Evolutionary conservation across 208 protist species (phyloP).

Genomic region (Leishmania gerbilli): DNA sequence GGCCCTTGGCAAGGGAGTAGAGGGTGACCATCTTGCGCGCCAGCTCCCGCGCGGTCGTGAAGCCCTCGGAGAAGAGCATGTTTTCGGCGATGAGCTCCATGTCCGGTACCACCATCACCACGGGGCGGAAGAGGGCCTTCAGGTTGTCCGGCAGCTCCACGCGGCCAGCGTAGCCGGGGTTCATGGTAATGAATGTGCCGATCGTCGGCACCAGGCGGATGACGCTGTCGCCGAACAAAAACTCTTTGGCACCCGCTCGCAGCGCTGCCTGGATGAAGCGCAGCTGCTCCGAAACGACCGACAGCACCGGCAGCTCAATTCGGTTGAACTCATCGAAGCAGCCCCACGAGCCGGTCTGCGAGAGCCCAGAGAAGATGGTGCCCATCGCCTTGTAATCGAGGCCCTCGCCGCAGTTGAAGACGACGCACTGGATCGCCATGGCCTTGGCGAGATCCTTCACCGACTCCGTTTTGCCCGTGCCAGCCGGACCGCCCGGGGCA

Average conservation of each 20-base stretch:
- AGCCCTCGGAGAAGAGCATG: slow-evolving; percentile 99
- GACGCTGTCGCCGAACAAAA: slow-evolving; percentile 91
- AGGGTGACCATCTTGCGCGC: slow-evolving; percentile 99
- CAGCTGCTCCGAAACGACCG: slow-evolving; percentile 98
- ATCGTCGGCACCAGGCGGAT: slow-evolving; percentile 93
- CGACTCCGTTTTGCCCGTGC: slow-evolving; percentile 98
- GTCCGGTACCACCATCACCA: slow-evolving; percentile 99
- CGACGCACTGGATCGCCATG: slow-evolving; percentile 96
- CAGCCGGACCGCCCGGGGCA: slow-evolving; percentile 94
- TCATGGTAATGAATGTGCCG: slow-evolving; percentile 99
- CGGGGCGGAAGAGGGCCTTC: slow-evolving; percentile 99
- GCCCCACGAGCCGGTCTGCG: slow-evolving; percentile 97
- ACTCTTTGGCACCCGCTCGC: slow-evolving; percentile 77
- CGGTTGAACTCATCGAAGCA: slow-evolving; percentile 99
- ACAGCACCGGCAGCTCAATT: slow-evolving; percentile 98
- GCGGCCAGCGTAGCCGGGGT: slow-evolving; percentile 99
- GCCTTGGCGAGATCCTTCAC: slow-evolving; percentile 99
- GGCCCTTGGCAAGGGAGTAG: slow-evolving; percentile 97
- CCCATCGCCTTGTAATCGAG: slow-evolving; percentile 99
- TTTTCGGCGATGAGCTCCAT: slow-evolving; percentile 99
- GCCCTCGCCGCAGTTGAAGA: slow-evolving; percentile 99
- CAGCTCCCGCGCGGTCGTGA: slow-evolving; percentile 94
- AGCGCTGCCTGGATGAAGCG: slow-evolving; percentile 97
- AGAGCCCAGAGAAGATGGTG: slow-evolving; percentile 98
- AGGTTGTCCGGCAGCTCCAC: slow-evolving; percentile 99